These are phyloP conservation scores for Penicillium sp. DNA, from an alignment of 2,329 filamentous ascomycete species.

Conservation along the genomic window DNA sequence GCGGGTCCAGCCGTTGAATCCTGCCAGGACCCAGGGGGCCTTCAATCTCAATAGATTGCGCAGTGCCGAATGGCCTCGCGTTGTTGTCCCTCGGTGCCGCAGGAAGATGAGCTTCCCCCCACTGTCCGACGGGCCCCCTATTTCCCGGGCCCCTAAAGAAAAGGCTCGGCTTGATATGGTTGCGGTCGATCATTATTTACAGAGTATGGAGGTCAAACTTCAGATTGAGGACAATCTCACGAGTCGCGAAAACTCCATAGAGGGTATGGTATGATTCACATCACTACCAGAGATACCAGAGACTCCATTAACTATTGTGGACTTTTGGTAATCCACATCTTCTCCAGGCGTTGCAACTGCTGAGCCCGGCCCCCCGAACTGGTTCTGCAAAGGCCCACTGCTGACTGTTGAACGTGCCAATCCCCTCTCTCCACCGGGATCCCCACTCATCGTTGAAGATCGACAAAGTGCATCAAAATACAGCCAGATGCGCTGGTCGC, in stretches of 20 bases:
- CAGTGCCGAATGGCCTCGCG: constrained; percentile 10
- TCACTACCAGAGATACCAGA: neutral
- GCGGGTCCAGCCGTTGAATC: constrained; percentile 19
- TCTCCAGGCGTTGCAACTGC: constrained; percentile 1
- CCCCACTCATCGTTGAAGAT: constrained; percentile 8
- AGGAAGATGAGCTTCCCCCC: constrained; percentile 26
- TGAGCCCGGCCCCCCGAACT: constrained; percentile 1
- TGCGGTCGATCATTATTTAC: constrained; percentile 24
- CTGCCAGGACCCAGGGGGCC: constrained; percentile 3
- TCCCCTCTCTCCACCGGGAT: constrained; percentile 4
- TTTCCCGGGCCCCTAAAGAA: constrained; percentile 10
- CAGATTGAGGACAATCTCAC: neutral
- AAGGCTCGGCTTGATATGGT: constrained; percentile 12
- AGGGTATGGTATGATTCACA: neutral
- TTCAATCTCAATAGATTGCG: constrained; percentile 18
- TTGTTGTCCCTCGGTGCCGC: constrained; percentile 19
- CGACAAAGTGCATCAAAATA: neutral
- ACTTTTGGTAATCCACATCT: neutral
- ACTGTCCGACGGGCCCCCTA: constrained; percentile 15
- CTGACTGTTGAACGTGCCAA: constrained; percentile 10
- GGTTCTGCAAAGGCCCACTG: constrained; percentile 9
- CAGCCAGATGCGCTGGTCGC: neutral
- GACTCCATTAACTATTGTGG: neutral
- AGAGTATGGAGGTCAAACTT: neutral
- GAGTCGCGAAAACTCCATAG: neutral